phyloP scores from a whole-genome alignment of 257 asterid species.

The Gynochthodes officinalis region DNA sequence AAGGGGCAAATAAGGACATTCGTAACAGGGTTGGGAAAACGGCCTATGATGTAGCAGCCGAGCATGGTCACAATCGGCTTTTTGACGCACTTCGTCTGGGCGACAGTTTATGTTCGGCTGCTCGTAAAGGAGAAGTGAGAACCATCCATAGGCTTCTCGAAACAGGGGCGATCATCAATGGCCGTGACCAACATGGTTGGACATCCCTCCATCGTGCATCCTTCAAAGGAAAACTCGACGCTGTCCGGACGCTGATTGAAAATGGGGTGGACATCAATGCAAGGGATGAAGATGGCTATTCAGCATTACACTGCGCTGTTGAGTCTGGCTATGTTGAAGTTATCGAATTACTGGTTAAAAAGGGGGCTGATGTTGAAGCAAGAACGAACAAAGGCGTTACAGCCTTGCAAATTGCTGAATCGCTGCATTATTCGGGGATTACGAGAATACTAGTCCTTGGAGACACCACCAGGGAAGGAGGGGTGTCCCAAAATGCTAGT shows the following conservation, averaged over 20 bases:
- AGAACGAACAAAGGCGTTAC: slow-evolving; percentile 58
- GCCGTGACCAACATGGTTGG: slow-evolving; percentile 77
- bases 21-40: slow-evolving; percentile 54
- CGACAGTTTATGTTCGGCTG: slow-evolving; percentile 53
- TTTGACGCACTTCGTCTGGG: slow-evolving; percentile 64
- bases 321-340: slow-evolving; percentile 67
- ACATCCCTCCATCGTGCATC: slow-evolving; percentile 69
- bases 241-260: slow-evolving; percentile 43
- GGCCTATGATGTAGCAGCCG: slow-evolving; percentile 72
- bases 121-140: slow-evolving; percentile 65
- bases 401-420: slow-evolving; percentile 55
- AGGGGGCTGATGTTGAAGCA: slow-evolving; percentile 61
- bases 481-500: slow-evolving; percentile 11
- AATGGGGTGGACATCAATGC: slow-evolving; percentile 56
- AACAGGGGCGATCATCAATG: slow-evolving; percentile 58
- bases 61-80: slow-evolving; percentile 57
- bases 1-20: slow-evolving; percentile 64
- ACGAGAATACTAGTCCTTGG: slow-evolving; percentile 54
- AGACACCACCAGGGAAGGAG: slow-evolving; percentile 39
- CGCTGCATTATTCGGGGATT: slow-evolving; percentile 54
- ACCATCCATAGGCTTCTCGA: slow-evolving; percentile 53
- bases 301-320: slow-evolving; percentile 67
- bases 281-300: slow-evolving; percentile 65
- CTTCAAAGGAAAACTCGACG: slow-evolving; percentile 59
- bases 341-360: slow-evolving; percentile 62